phyloP scores from a whole-genome alignment of 2,329 filamentous ascomycete species.

The Fusarium succisae region DNA sequence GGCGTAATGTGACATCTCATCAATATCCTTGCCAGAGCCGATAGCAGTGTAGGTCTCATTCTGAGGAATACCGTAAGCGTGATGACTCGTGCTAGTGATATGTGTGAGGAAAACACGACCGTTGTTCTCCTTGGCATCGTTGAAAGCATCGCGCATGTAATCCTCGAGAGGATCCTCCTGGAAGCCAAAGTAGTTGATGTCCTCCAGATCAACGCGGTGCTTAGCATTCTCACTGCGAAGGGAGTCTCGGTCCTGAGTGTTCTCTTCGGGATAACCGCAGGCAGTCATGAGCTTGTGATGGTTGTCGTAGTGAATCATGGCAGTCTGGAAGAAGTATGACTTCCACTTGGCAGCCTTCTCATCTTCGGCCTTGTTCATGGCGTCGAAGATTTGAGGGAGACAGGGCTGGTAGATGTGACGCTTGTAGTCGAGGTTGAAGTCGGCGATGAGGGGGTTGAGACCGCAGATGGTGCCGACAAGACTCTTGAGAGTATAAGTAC shows the following conservation, averaged over 20 bases:
- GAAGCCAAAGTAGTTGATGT: conserved; percentile 51
- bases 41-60: conserved; percentile 38
- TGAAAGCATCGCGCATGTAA: conserved; percentile 47
- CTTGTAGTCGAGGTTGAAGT: conserved; percentile 54
- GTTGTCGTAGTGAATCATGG: conserved; percentile 48
- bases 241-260: conserved; percentile 44
- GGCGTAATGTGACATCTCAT: conserved; percentile 45
- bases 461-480: conserved; percentile 54
- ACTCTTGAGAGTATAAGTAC: conserved; percentile 57
- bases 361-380: conserved; percentile 43
- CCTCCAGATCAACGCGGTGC: conserved; percentile 43
- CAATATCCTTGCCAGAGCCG: conserved; percentile 33
- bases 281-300: conserved; percentile 45
- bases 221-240: conserved; percentile 42
- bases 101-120: conserved; percentile 48
- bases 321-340: conserved; percentile 47
- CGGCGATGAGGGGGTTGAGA: conserved; percentile 51
- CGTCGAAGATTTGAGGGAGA: conserved; percentile 51
- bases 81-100: conserved; percentile 49
- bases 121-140: conserved; percentile 42
- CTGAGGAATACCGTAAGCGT: conserved; percentile 44
- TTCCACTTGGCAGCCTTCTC: conserved; percentile 41
- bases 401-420: conserved; percentile 57
- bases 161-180: conserved; percentile 45
- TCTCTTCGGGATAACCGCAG: conserved; percentile 44